These are phyloP conservation scores for Hibiscus tridactylites DNA, from an alignment of 345 rosid genomes.

Conservation along the genomic window DNA sequence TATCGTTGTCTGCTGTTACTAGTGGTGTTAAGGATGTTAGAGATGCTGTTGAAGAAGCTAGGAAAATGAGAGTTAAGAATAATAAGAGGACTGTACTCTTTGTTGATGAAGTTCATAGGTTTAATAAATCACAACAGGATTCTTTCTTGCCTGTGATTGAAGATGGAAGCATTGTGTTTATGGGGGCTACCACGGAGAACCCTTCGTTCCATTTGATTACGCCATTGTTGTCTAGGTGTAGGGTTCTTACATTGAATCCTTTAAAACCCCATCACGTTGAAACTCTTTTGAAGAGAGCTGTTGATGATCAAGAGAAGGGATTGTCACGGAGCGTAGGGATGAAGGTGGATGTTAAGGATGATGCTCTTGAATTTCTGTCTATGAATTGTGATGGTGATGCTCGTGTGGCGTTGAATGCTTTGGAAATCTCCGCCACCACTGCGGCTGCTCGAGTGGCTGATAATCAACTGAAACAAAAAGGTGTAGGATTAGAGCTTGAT, in stretches of 20 bases:
- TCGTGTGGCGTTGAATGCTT: slow-evolving; percentile 65
- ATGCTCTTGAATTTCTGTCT: slow-evolving; percentile 47
- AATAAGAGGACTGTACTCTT: slow-evolving; percentile 56
- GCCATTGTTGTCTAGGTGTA: slow-evolving; percentile 67
- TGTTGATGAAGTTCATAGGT: slow-evolving; percentile 78
- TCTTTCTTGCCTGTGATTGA: slow-evolving; percentile 79
- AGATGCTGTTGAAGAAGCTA: slow-evolving; percentile 60
- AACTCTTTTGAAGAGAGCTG: slow-evolving; percentile 47
- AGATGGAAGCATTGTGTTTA: slow-evolving; percentile 72
- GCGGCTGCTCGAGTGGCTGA: slow-evolving; percentile 32
- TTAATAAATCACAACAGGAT: slow-evolving; percentile 80
- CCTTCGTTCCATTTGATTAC: slow-evolving; percentile 80
- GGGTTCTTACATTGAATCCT: slow-evolving; percentile 56
- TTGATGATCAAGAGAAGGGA: slow-evolving; percentile 37
- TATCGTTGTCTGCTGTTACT: slow-evolving; percentile 59
- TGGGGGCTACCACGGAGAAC: slow-evolving; percentile 89
- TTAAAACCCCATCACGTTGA: slow-evolving; percentile 47
- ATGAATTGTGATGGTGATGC: slow-evolving; percentile 76
- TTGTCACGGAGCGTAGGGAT: slow-evolving; percentile 24
- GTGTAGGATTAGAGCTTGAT: neutral
- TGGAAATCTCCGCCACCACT: slow-evolving; percentile 61
- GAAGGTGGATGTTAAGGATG: slow-evolving; percentile 30
- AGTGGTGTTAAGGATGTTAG: slow-evolving; percentile 78
- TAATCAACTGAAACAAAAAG: neutral
- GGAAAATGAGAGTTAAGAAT: slow-evolving; percentile 33